These are phyloP conservation scores for Amanita rubescens DNA, from an alignment of 768 basidiomycete genomes.

Conservation along the genomic window DNA sequence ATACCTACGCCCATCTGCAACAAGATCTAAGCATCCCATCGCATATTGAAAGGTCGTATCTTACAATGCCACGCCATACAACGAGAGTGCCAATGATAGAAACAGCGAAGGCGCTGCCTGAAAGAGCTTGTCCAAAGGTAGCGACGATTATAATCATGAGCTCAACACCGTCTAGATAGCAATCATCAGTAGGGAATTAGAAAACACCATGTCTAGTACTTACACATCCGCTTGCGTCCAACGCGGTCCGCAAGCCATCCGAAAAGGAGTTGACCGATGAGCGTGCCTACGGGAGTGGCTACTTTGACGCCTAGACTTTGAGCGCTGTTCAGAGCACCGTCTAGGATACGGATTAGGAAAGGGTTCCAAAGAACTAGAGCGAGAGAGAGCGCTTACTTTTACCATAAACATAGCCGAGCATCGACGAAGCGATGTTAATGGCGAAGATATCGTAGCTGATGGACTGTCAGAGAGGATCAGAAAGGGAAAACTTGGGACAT, in stretches of 20 bases:
- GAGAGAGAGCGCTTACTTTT: too few species aligned
- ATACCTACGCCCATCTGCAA: conserved; percentile 70
- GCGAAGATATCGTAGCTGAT: conserved; percentile 78
- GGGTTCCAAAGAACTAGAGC: not conserved
- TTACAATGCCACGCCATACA: conserved; percentile 73
- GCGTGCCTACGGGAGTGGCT: conserved; percentile 68
- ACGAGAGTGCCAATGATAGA: conserved; percentile 70
- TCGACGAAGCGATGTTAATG: conserved; percentile 77
- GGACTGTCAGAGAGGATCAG: not conserved
- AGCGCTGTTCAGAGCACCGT: conserved; percentile 35
- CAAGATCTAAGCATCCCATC: not conserved
- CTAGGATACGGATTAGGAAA: not conserved
- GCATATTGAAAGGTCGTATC: conserved; percentile 9
- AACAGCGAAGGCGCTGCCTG: conserved; percentile 59
- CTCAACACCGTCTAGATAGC: conserved; percentile 56
- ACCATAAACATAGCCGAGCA: conserved; percentile 81
- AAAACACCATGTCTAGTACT: conserved; percentile 18
- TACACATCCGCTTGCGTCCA: conserved; percentile 78
- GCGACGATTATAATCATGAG: conserved; percentile 77
- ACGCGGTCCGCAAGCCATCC: conserved; percentile 74
- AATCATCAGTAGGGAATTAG: not conserved
- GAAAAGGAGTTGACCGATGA: conserved; percentile 71
- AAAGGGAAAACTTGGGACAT: conserved; percentile 13
- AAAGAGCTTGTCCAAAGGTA: conserved; percentile 74
- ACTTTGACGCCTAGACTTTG: conserved; percentile 76